Evolutionary conservation across 2,329 filamentous ascomycete species (phyloP).

Genomic region (Macrophomina tecta): DNA sequence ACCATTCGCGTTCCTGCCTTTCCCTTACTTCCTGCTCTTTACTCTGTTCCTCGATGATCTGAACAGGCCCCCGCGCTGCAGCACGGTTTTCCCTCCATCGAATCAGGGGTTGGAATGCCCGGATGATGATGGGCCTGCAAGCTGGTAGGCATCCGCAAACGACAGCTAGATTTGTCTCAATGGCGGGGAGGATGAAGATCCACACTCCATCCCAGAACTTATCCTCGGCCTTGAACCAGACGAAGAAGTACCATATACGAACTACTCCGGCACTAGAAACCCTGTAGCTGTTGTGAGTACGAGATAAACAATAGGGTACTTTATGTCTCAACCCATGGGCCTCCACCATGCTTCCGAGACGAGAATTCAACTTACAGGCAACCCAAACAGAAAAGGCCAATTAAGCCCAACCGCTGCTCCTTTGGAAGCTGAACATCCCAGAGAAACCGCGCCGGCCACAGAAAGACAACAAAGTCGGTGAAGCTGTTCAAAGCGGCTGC

Average conservation of each 20-base stretch:
- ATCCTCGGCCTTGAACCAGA: conserved; percentile 38
- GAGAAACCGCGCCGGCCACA: conserved; percentile 40
- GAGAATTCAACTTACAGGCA: conserved; percentile 34
- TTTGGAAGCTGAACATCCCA: conserved; percentile 36
- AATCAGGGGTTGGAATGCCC: neutral
- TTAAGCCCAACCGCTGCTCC: conserved; percentile 38
- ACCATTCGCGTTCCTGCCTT: neutral
- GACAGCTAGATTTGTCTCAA: conserved; percentile 40
- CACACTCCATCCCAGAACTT: conserved; percentile 38
- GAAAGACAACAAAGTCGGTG: conserved; percentile 42
- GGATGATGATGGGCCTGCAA: conserved; percentile 39
- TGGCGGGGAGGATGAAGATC: conserved; percentile 36
- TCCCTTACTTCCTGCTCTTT: neutral
- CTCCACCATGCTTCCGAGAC: neutral
- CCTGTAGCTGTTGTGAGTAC: conserved; percentile 5
- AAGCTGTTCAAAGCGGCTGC: conserved; percentile 39
- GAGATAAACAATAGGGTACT: no score
- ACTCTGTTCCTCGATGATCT: neutral
- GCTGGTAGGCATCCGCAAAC: conserved; percentile 41
- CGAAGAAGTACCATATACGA: conserved; percentile 38
- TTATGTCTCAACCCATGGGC: no score
- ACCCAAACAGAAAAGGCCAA: conserved; percentile 40
- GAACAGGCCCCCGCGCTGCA: neutral
- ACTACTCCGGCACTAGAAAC: conserved; percentile 39
- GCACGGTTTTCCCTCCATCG: neutral